phyloP scores from a whole-genome alignment of 768 basidiomycete species.

The Hortiboletus campestris region DNA sequence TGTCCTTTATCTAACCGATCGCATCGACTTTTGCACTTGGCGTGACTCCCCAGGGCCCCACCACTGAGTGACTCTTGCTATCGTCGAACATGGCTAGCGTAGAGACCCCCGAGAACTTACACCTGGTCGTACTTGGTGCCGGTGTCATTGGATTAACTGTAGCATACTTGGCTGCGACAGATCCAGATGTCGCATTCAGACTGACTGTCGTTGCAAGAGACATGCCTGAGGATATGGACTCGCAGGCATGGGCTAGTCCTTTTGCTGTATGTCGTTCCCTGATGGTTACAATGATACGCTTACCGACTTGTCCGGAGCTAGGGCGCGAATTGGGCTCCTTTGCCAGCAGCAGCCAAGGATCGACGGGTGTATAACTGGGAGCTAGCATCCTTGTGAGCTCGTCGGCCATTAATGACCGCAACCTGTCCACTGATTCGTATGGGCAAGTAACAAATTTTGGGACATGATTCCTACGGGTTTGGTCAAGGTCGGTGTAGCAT shows the following conservation, averaged over 20 bases:
- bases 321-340: slow-evolving; percentile 50
- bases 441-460: slow-evolving; percentile 44
- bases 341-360: slow-evolving; percentile 38
- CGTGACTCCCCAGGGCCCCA: no score
- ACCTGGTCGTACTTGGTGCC: slow-evolving; percentile 36
- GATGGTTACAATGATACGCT: background rate
- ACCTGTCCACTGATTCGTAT: slow-evolving; percentile 4
- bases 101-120: slow-evolving; percentile 6
- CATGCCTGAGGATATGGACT: slow-evolving; percentile 37
- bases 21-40: background rate
- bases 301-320: slow-evolving; percentile 12
- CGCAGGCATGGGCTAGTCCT: slow-evolving; percentile 48
- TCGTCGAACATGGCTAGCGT: slow-evolving; percentile 12
- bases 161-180: slow-evolving; percentile 32
- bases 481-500: slow-evolving; percentile 32
- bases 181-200: slow-evolving; percentile 14
- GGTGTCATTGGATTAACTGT: slow-evolving; percentile 40
- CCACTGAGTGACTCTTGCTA: background rate
- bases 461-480: slow-evolving; percentile 44
- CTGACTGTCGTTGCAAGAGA: slow-evolving; percentile 37
- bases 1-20: slow-evolving; percentile 2
- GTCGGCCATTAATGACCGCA: background rate
- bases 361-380: slow-evolving; percentile 39
- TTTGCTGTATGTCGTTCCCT: slow-evolving; percentile 40
- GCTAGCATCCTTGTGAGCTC: slow-evolving; percentile 40